Evolutionary conservation across 352 stramenopile genomes (phyloP).

Genomic region (Pythium dissotocum): DNA sequence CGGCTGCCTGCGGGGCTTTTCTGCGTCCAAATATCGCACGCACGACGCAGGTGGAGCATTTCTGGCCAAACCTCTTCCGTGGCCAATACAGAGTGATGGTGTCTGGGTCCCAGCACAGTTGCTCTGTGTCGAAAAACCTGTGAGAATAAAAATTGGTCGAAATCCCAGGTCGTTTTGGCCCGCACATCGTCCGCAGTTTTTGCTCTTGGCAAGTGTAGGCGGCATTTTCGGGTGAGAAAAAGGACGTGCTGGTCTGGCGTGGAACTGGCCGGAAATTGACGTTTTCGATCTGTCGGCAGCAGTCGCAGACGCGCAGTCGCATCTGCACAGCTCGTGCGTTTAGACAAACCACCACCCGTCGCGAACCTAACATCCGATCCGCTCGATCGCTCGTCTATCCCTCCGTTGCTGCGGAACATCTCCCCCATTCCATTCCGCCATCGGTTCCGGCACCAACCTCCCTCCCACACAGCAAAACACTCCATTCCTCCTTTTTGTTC

Average conservation of each 20-base stretch:
- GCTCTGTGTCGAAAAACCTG: constrained; percentile 1
- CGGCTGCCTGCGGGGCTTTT: constrained; percentile 27
- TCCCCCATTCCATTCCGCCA: background rate
- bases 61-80: constrained; percentile 15
- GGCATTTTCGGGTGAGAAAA: constrained; percentile 3
- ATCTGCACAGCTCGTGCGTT: background rate
- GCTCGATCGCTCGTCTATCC: background rate
- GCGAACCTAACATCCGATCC: constrained; percentile 19
- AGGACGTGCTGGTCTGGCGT: constrained; percentile 6
- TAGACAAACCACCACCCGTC: constrained; percentile 5
- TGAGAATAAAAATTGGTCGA: constrained; percentile 17
- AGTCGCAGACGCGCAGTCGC: background rate
- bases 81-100: constrained; percentile 12
- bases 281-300: background rate
- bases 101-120: background rate
- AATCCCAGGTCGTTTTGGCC: constrained; percentile 18
- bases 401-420: background rate
- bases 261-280: constrained; percentile 29
- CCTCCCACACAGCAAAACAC: background rate
- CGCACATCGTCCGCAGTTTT: constrained; percentile 14
- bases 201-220: background rate
- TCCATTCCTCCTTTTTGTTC: constrained; percentile 10
- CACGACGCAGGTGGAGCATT: constrained; percentile 11
- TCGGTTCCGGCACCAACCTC: background rate
- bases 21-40: constrained; percentile 24